Evolutionary conservation across 176 grass and related monocot species (phyloP), one percentile per base, ranked within the genome.

Genomic region (Typha latifolia): DNA sequence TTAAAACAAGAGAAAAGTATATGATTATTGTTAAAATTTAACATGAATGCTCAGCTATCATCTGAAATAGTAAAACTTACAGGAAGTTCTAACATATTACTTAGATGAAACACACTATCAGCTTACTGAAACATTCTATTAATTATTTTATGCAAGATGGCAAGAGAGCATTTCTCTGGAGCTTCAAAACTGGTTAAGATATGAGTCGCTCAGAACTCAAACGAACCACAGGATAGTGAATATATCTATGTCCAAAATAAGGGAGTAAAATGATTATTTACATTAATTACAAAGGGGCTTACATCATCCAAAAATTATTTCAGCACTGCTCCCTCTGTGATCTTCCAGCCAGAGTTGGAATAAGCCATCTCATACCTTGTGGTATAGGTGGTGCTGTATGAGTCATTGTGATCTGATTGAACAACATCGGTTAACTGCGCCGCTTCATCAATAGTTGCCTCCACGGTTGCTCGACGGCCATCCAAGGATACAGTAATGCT

Each of bases 321-420:
- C 12, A 99, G 88, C 34, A 99, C 84, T 0, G 83, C 85, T 2
- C 94, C 94, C 74, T 90, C 83, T 2, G 86, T 84, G 80, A 99
- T 99, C 83, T 84, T 99, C 94, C 94, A 99, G 21, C 83, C 86
- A 20, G 77, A 59, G 5, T 74, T 73, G 1, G 72, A 75, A 66
- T 76, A 73, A 20, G 48, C 8, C 86, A 93, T 85, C 76, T 99
- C 89, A 20, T 99, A 99, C 76, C 83, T 77, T 9, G 94, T 70
- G 1, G 81, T 79, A 74, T 99, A 99, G 22, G 19, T 77, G 0
- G 88, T 86, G 67, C 77, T 84, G 1, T 88, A 91, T 0, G 72
- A 85, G 31, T 87, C 90, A 1, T 84, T 82, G 66, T 84, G 71
- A 68, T 72, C 80, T 0, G 77, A 55, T 20, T 82, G 47, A 3